Evolutionary conservation across 805 yeast species (phyloP), one percentile per base, ranked within the genome.

Genomic region (Ogataea naganishii): DNA sequence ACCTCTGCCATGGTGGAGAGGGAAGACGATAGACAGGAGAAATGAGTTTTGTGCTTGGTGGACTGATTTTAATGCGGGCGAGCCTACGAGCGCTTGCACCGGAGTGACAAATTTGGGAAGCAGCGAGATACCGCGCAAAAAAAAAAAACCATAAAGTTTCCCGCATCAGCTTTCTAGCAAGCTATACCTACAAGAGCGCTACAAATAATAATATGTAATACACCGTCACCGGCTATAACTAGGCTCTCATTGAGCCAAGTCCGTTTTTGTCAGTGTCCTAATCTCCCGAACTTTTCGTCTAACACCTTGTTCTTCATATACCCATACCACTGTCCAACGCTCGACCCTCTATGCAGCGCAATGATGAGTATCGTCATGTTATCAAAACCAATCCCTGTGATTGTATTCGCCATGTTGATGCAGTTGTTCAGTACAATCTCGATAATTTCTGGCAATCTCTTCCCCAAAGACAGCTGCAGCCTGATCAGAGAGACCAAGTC

Each of bases 361-460:
- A 80, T 65, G 5, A 81, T 68, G n/a, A 78, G 65, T 13, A 79
- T 58, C 1, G 88, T 80, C 89, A 81, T 81, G 46, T 81, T 81
- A 50, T 81, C 94, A 43, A 78, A 80, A 1, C 94, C 94, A 16
- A 80, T 70, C 3, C 92, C 92, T 0, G 89, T 81, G 18, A 69
- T 64, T 20, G 79, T 75, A 40, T 78, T 72, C 1, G 89, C 88
- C 69, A 75, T 72, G 6, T 72, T 65, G 30, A 81, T 66, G 33
- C 85, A 75, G 37, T 72, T 75, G 39, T 79, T 82, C 31, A 81
- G 52, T 3, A 80, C 51, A 32, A 66, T 64, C 30, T 75, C 77
- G 13, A 70, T 63, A 14, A 80, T 75, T 26, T 70, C 73, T 24
- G 75, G 72, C 14, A 80, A 51, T 34, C 62, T 66, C 53, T 73